Evolutionary conservation across 106 monocot genomes (phyloP), one percentile per base, ranked within the genome.

Genomic region (Phalaenopsis aphrodite): DNA sequence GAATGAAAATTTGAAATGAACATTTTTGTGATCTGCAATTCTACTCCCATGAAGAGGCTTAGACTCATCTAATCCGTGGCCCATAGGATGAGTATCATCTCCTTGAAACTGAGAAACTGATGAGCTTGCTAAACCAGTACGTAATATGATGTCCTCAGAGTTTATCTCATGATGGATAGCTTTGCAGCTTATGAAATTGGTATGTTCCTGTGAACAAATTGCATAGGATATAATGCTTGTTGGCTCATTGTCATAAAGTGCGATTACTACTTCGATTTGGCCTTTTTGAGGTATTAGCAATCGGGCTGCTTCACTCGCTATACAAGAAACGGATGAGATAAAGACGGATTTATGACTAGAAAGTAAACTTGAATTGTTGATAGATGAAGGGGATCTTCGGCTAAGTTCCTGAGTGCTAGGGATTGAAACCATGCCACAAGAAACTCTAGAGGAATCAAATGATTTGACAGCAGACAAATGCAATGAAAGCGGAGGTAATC

Each of bases 201-300:
- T n/a, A 80, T 95, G 86, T 21, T 93, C 93, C 46, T 86, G 85
- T 30, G 93, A 91, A 61, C 79, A 77, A 69, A 95, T 82, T 1
- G 87, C 93, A 84, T 93, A 91, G 11, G 88, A 85, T 58, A 95
- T 89, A 52, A 93, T 81, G 76, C 91, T 95, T 23, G 89, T 85
- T 42, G 88, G 93, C 47, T 95, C 95, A 81, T 91, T 85, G 55
- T 95, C 95, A 89, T 95, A 89, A 45, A 95, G 86, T 55, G 89
- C 85, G 75, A 95, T 84, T 45, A 85, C 84, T 19, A 84, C 18
- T 78, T 88, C 81, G 75, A 76, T 82, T 55, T 8, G 15, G 9
- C 84, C 79, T 18, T 72, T 64, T 84, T 79, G 91, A 23, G 93
- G 93, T 23, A 91, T 81, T 16, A 95, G 72, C 48, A 95, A 78